phyloP scores from a whole-genome alignment of 1,139 yeast genomes.

The Trichomonascaceae sp. region DNA sequence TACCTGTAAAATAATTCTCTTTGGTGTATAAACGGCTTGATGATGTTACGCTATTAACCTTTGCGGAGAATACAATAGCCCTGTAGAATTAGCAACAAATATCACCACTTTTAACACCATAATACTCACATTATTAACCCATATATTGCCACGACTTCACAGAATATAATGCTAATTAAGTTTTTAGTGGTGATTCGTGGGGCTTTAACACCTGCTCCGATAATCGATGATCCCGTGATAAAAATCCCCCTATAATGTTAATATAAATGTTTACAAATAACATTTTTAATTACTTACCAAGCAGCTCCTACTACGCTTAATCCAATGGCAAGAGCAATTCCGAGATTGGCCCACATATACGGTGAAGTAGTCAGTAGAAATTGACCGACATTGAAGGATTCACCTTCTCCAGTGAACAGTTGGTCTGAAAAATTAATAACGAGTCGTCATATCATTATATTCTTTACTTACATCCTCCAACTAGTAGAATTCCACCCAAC shows the following conservation, averaged over 20 bases:
- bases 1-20: slow-evolving; percentile 84
- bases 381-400: slow-evolving; percentile 81
- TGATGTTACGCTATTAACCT: slow-evolving; percentile 62
- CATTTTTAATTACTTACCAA: slow-evolving; percentile 43
- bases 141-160: slow-evolving; percentile 98
- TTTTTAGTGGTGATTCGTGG: slow-evolving; percentile 97
- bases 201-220: slow-evolving; percentile 97
- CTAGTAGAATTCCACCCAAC: slow-evolving; percentile 16
- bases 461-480: slow-evolving; percentile 27
- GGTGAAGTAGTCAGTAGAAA: slow-evolving; percentile 85
- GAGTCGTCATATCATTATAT: not conserved
- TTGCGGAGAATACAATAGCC: slow-evolving; percentile 92
- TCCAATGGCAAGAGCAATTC: slow-evolving; percentile 91
- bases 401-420: slow-evolving; percentile 89
- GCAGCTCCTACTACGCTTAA: slow-evolving; percentile 97
- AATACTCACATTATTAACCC: slow-evolving; percentile 70
- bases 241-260: slow-evolving; percentile 61
- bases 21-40: slow-evolving; percentile 59
- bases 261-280: not conserved
- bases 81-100: slow-evolving; percentile 7
- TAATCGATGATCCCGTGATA: slow-evolving; percentile 86
- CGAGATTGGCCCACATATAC: slow-evolving; percentile 93
- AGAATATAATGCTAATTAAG: slow-evolving; percentile 91
- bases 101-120: not conserved
- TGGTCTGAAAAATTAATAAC: slow-evolving; percentile 40